Evolutionary conservation across 768 basidiomycete genomes (phyloP), one percentile per base, ranked within the genome.

Genomic region (Suillus bovinus): DNA sequence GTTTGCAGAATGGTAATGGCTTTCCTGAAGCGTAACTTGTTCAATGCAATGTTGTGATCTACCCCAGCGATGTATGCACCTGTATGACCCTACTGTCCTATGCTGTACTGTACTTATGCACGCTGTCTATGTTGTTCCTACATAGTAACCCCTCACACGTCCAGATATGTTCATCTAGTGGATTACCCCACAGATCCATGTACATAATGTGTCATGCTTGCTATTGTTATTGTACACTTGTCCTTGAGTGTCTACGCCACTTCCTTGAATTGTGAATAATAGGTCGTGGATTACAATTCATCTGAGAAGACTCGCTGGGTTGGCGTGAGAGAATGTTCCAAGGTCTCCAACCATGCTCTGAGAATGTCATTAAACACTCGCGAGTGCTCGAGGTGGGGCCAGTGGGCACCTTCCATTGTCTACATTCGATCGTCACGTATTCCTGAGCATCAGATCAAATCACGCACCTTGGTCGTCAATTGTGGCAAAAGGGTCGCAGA

Each of bases 361-460:
- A 87, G 74, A 52, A 82, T 72, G 0, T 61, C 53, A 64, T 90
- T 91, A 70, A 86, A 82, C 47, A 74, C 72, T 2, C 72, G 60
- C 0, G 88, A 84, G 62, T 80, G 71, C 70, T 91, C 89, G 22
- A 90, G 74, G 41, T 90, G 89, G 9, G 82, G 77, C 88, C 89
- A 90, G 70, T 91, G 89, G 5, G 85, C 81, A 0, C 84, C 84
- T 8, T 74, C 69, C 60, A 89, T 74, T 3, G 77, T 74, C 86
- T 87, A 60, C 8, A 46, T 11, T 58, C 38, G n/a, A 5, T 59
- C 42, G 33, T 33, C 41, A 62, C 69, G 64, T 80, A 84, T 62
- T 79, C 64, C 31, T 70, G 75, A 3, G 79, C 78, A 52, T 77
- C 76, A 27, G 27, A 38, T 13, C n/a, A 29, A 14, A 7, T n/a